Conservation (phyloP, 1,284 basidiomycete genomes). For the Fomitopsis schrenkii region DNA sequence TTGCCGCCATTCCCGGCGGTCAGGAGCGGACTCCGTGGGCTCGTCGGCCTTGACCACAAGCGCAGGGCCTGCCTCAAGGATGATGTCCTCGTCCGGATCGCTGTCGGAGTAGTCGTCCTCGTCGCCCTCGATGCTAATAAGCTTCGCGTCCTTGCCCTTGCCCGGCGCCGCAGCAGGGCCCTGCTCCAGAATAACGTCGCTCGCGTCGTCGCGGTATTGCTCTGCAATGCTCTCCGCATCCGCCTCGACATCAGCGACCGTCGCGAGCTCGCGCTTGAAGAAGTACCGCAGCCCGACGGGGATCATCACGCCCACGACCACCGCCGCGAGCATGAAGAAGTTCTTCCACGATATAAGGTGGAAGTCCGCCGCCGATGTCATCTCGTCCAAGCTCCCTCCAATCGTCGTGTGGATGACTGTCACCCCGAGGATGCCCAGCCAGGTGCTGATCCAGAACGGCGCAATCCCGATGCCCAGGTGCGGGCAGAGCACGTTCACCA, state of each 20-base stretch:
- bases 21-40: background rate
- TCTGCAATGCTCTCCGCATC: constrained; percentile 35
- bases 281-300: constrained; percentile 84
- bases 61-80: constrained; percentile 64
- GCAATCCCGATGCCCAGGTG: constrained; percentile 86
- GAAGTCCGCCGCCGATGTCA: constrained; percentile 92
- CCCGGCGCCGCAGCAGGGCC: constrained; percentile 40
- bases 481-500: constrained; percentile 90
- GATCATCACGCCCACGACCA: constrained; percentile 87
- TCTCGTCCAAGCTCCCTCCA: constrained; percentile 89
- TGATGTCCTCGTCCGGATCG: constrained; percentile 46
- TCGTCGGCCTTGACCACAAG: constrained; percentile 37
- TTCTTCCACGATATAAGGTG: constrained; percentile 88
- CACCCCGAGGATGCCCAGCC: constrained; percentile 89
- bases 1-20: constrained; percentile 6
- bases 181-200: constrained; percentile 46
- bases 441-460: constrained; percentile 89
- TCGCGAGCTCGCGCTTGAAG: constrained; percentile 48
- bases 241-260: constrained; percentile 46
- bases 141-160: constrained; percentile 33
- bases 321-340: constrained; percentile 76
- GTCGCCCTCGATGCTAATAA: constrained; percentile 31
- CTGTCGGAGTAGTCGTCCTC: constrained; percentile 24
- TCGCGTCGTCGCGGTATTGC: constrained; percentile 32
- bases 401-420: constrained; percentile 95